These are phyloP conservation scores for Vitis rotundifolia DNA, from an alignment of 164 flowering plant species.

Conservation along the genomic window DNA sequence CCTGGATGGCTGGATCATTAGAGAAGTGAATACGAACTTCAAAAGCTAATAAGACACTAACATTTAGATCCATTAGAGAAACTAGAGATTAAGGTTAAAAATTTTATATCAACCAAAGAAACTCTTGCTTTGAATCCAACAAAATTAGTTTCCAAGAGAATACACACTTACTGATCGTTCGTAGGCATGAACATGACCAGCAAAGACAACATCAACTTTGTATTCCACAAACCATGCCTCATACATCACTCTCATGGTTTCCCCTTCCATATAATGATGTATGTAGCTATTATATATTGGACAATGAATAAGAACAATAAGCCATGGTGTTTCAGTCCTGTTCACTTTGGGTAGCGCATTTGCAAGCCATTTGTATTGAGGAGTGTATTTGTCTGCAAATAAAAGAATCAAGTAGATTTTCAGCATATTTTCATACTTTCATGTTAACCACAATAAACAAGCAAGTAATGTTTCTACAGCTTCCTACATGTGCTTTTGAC, in stretches of 20 bases:
- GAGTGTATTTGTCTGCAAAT: constrained; percentile 60
- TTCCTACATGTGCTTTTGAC: no score
- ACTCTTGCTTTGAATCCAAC: no score
- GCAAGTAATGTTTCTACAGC: no score
- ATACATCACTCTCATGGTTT: constrained; percentile 72
- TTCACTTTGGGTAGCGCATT: constrained; percentile 68
- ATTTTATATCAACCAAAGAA: no score
- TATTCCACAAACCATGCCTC: constrained; percentile 74
- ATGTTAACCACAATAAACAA: no score
- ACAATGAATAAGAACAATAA: constrained; percentile 73
- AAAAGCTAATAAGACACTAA: no score
- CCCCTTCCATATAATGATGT: constrained; percentile 90
- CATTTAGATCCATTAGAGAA: no score
- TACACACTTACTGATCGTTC: constrained; percentile 71
- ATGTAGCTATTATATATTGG: constrained; percentile 71
- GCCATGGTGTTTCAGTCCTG: constrained; percentile 86
- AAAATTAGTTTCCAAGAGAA: neutral
- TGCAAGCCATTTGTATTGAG: constrained; percentile 69
- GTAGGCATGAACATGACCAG: constrained; percentile 93
- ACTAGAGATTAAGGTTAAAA: no score
- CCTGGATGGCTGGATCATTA: no score
- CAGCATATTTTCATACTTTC: no score
- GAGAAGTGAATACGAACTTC: no score
- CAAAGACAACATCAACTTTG: constrained; percentile 81
- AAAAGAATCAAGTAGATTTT: neutral